Evolutionary conservation across 108 stramenopile genomes (phyloP).

Genomic region (Phaeodactylum tricornutum): DNA sequence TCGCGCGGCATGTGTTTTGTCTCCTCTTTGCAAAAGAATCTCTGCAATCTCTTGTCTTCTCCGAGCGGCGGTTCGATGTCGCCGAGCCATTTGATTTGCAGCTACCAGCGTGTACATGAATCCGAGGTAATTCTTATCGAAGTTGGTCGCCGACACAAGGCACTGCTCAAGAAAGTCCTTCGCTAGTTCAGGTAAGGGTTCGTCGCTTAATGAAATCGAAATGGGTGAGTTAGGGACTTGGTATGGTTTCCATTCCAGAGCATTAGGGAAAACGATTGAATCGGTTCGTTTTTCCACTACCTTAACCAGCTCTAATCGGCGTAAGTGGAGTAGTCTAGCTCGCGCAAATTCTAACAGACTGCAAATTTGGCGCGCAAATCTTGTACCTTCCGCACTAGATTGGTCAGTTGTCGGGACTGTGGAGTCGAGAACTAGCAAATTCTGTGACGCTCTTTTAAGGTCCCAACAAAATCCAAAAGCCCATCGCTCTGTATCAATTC

Average conservation of each 20-base stretch:
- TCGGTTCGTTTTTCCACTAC: background rate
- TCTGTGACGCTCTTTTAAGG: constrained; percentile 26
- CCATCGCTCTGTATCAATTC: no score
- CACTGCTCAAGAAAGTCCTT: background rate
- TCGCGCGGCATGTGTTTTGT: constrained; percentile 36
- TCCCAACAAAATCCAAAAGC: constrained; percentile 69
- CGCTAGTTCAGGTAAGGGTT: background rate
- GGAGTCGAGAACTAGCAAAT: background rate
- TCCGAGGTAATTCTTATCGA: constrained; percentile 44
- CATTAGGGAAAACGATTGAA: background rate
- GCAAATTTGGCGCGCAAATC: constrained; percentile 18
- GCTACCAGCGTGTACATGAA: constrained; percentile 36
- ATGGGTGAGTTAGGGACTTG: background rate
- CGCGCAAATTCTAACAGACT: constrained; percentile 66
- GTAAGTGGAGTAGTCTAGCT: constrained; percentile 19
- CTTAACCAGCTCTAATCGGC: background rate
- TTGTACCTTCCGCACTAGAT: background rate
- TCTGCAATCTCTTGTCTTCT: constrained; percentile 57
- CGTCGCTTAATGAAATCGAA: background rate
- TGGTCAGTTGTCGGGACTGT: background rate
- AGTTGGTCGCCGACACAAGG: constrained; percentile 17
- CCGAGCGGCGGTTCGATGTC: constrained; percentile 44
- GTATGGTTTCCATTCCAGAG: background rate
- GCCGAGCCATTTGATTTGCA: constrained; percentile 32
- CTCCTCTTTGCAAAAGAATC: constrained; percentile 39